Evolutionary conservation across 2,329 filamentous ascomycete genomes (phyloP), one percentile per base, ranked within the genome.

Genomic region (Hypoxylon sp.): DNA sequence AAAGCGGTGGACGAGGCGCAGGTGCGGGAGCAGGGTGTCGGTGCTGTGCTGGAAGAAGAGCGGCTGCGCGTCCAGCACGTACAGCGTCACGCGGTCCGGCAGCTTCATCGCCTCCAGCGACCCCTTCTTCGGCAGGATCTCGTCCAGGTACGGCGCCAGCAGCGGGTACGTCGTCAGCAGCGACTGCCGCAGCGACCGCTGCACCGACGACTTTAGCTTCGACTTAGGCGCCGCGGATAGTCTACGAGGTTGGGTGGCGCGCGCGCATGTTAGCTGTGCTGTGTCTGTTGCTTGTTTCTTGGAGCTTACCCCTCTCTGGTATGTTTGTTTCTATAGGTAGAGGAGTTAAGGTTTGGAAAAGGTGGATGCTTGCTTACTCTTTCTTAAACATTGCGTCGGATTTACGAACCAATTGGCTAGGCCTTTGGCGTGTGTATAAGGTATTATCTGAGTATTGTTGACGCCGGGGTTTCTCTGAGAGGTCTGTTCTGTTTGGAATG

Each of bases 161-260:
- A 90, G 83, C 2, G 94, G 94, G 75, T 95, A 97, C 43, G 89
- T 89, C 51, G 90, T 81, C 59, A 94, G 78, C 61, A 97, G 83
- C 67, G 90, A 90, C 66, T 87, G 81, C 63, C 94, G 90, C 65
- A 99, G 87, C 59, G 79, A 83, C 67, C 94, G 90, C 78, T 97
- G 92, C 48, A 91, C 90, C 16, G 91, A 96, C 60, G 93, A 97
- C 77, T 97, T 99, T 74, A 97, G 90, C 80, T 97, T 97, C 64
- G 91, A 91, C 77, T 94, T 96, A 48, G 90, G 87, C 61, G 88
- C 84, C 17, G 87, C 76, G 65, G 85, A 78, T 71, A 96, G 86
- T 62, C 89, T 93, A 67, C 32, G 35, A 7, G 26, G 15, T 26
- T 25, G 25, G n/a, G 51, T 13, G 23, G 20, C 8, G 31, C n/a